Conservation (phyloP, 1,139 yeast genomes). For the Candida buenavistaensis region DNA sequence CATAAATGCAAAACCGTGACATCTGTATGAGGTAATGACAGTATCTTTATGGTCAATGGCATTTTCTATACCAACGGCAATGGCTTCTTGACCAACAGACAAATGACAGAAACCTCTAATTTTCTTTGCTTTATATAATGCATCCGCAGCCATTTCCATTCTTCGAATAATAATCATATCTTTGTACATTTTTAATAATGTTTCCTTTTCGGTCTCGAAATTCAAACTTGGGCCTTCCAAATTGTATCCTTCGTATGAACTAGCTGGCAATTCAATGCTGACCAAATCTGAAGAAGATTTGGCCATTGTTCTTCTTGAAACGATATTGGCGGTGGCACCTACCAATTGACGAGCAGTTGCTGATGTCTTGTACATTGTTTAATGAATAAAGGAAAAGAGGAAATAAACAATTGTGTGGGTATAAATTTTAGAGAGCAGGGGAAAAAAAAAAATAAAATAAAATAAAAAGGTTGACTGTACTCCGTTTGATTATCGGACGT, state of each 20-base stretch:
- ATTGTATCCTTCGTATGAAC: conserved; percentile 84
- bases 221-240: conserved; percentile 69
- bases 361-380: conserved; percentile 5
- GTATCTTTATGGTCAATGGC: conserved; percentile 86
- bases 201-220: conserved; percentile 77
- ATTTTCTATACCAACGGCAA: conserved; percentile 96
- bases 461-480: conserved; percentile 10
- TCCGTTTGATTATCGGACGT: conserved; percentile 6
- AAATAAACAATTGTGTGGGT: background rate
- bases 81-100: conserved; percentile 98
- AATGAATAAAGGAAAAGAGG: conserved; percentile 1
- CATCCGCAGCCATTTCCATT: conserved; percentile 99
- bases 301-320: conserved; percentile 35
- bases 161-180: conserved; percentile 94
- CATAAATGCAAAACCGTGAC: conserved; percentile 97
- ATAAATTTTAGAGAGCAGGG: background rate
- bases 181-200: conserved; percentile 89
- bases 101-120: conserved; percentile 98
- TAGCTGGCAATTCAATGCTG: conserved; percentile 64
- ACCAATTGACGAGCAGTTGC: conserved; percentile 9
- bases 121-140: conserved; percentile 96
- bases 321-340: conserved; percentile 7
- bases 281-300: conserved; percentile 39
- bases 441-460: too few relatives aligned
- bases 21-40: conserved; percentile 94